Evolutionary conservation across 106 monocot genomes (phyloP).

Genomic region (Amphibolis antarctica): DNA sequence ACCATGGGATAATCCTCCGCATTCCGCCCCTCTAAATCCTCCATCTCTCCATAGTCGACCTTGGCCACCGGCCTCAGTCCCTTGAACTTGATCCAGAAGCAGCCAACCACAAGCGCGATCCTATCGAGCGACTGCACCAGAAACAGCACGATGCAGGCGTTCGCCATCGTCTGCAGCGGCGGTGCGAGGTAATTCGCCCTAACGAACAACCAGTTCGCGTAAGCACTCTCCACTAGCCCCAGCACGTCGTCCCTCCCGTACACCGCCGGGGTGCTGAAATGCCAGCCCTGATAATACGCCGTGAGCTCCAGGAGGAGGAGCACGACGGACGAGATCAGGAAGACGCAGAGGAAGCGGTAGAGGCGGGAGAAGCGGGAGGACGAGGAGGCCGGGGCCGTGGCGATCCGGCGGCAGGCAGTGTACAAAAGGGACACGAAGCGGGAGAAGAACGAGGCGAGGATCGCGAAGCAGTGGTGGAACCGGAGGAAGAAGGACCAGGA

Average conservation of each 20-base stretch:
- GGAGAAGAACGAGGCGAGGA: conserved; percentile 11
- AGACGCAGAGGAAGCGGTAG: conserved; percentile 38
- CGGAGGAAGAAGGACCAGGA: conserved; percentile 31
- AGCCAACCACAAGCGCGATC: conserved; percentile 38
- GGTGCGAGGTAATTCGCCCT: conserved; percentile 36
- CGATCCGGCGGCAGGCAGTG: conserved; percentile 25
- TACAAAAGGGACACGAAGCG: conserved; percentile 10
- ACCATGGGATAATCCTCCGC: conserved; percentile 46
- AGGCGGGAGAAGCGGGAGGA: conserved; percentile 24
- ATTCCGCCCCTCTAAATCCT: conserved; percentile 7
- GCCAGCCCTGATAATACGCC: conserved; percentile 62
- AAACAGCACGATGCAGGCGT: conserved; percentile 44
- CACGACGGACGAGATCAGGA: conserved; percentile 28
- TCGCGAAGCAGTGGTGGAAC: conserved; percentile 17
- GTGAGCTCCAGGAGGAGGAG: conserved; percentile 37
- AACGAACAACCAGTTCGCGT: conserved; percentile 42
- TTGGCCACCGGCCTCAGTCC: conserved; percentile 32
- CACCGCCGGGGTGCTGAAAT: conserved; percentile 27
- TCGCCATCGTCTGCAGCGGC: conserved; percentile 29
- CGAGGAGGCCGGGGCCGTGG: conserved; percentile 7
- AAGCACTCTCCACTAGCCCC: conserved; percentile 30
- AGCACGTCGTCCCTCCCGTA: conserved; percentile 4
- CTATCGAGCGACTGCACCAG: conserved; percentile 47
- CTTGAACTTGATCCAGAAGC: conserved; percentile 59
- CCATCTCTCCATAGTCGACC: conserved; percentile 6